Evolutionary conservation across 2,329 filamentous ascomycete genomes (phyloP).

Genomic region (Sarocladium strictum): DNA sequence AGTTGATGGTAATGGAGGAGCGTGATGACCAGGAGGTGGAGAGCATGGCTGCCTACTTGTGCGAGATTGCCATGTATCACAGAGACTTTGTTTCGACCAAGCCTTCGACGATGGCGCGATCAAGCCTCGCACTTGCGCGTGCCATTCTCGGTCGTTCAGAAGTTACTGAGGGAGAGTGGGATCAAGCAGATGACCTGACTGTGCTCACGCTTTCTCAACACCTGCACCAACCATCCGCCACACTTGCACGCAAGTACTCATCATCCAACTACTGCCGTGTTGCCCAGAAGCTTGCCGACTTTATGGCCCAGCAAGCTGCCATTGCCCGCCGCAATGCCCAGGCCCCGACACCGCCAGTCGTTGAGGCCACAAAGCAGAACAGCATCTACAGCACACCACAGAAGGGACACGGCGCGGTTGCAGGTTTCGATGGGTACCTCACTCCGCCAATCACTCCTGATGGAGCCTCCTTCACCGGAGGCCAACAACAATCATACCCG

Average conservation of each 20-base stretch:
- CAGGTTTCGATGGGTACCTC: conserved; percentile 68
- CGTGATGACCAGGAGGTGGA: conserved; percentile 78
- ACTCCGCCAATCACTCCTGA: conserved; percentile 85
- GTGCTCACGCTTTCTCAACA: conserved; percentile 54
- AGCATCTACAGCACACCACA: conserved; percentile 72
- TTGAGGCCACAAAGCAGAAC: conserved; percentile 46
- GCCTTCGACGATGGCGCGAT: conserved; percentile 84
- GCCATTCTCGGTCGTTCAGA: conserved; percentile 80
- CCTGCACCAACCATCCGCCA: conserved; percentile 52
- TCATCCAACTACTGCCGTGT: conserved; percentile 46
- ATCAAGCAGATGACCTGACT: conserved; percentile 63
- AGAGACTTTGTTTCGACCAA: conserved; percentile 92
- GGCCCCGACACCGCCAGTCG: conserved; percentile 56
- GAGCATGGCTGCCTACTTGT: conserved; percentile 90
- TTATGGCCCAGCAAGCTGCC: conserved; percentile 53
- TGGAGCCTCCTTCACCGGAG: conserved; percentile 47
- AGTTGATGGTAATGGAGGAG: conserved; percentile 79
- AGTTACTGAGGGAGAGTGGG: conserved; percentile 70
- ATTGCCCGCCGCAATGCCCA: conserved; percentile 41
- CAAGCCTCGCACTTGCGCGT: conserved; percentile 77
- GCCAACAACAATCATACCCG: conserved; percentile 41
- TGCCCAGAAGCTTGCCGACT: conserved; percentile 50
- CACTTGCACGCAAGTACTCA: conserved; percentile 55
- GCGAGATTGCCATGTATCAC: conserved; percentile 93
- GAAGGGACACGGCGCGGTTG: conserved; percentile 61